A percentile compares a stretch with the other conserved stretches of the same genome.
These are phyloP conservation scores for Penicillium sp. DNA, from an alignment of 2,329 filamentous ascomycete genomes.

Conservation along the genomic window DNA sequence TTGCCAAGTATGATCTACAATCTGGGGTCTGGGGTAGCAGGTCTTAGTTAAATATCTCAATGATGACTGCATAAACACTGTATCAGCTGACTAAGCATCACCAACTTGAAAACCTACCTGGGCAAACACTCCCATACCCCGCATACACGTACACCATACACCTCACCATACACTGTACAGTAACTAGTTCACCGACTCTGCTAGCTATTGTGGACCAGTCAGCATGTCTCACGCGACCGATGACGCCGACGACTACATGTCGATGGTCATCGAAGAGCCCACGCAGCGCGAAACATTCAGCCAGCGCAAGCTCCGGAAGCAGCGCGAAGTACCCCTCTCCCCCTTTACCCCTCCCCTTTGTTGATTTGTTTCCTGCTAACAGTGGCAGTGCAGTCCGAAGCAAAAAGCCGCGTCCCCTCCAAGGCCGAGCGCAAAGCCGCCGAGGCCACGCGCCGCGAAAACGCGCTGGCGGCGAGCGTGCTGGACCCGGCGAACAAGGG, in stretches of 20 bases:
- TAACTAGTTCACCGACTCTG: no score
- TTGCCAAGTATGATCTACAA: no score
- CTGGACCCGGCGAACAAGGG: conserved; percentile 76
- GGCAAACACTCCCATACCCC: no score
- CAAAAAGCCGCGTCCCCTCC: conserved; percentile 62
- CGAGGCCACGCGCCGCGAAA: conserved; percentile 68
- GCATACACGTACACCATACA: no score
- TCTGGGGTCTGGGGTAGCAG: no score
- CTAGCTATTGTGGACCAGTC: no score
- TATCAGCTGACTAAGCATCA: no score
- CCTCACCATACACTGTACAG: no score
- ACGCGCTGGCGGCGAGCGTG: conserved; percentile 69
- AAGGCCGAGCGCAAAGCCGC: conserved; percentile 79
- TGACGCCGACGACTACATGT: conserved; percentile 84
- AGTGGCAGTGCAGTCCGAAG: conserved; percentile 60
- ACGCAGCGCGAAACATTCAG: conserved; percentile 58
- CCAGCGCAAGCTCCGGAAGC: conserved; percentile 54
- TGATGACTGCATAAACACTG: no score
- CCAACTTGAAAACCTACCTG: background rate
- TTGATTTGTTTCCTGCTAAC: no score
- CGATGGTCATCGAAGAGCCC: conserved; percentile 79
- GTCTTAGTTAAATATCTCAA: no score
- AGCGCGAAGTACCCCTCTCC: conserved; percentile 34
- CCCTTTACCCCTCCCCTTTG: conserved; percentile 23
- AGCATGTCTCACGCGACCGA: background rate